phyloP scores from a whole-genome alignment of 306 rosid species.

The Comarum palustre region DNA sequence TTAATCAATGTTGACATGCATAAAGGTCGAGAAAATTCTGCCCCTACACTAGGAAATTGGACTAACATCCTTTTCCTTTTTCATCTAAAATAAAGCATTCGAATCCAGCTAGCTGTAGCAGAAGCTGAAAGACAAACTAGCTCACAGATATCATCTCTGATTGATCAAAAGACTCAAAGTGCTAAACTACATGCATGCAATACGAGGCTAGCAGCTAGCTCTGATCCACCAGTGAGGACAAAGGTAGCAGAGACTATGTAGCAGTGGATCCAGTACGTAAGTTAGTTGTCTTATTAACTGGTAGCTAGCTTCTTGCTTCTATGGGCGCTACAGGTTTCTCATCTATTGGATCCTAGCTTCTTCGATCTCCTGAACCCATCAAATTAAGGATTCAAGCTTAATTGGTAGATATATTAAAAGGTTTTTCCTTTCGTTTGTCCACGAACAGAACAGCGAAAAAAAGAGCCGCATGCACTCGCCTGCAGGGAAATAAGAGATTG shows the following conservation, averaged over 20 bases:
- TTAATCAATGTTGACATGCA: not conserved
- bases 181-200: not conserved
- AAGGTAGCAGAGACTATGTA: too few relatives aligned
- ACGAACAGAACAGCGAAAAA: too few relatives aligned
- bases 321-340: not conserved
- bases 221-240: not conserved
- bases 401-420: too few relatives aligned
- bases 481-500: too few relatives aligned
- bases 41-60: not conserved
- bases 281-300: too few relatives aligned
- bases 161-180: not conserved
- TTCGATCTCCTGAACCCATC: not conserved
- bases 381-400: too few relatives aligned
- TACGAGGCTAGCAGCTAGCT: not conserved
- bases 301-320: not conserved
- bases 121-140: constrained; percentile 6
- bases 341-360: not conserved
- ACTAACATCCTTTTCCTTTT: not conserved
- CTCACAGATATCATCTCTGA: not conserved
- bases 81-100: not conserved
- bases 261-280: not conserved
- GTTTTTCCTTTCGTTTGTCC: too few relatives aligned
- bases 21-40: not conserved
- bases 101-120: not conserved
- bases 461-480: too few relatives aligned